Percentiles rank a stretch among this genome's conserved stretches.
Conservation (phyloP, 1,139 yeast species). For the Insectozyma bohioensis region DNA sequence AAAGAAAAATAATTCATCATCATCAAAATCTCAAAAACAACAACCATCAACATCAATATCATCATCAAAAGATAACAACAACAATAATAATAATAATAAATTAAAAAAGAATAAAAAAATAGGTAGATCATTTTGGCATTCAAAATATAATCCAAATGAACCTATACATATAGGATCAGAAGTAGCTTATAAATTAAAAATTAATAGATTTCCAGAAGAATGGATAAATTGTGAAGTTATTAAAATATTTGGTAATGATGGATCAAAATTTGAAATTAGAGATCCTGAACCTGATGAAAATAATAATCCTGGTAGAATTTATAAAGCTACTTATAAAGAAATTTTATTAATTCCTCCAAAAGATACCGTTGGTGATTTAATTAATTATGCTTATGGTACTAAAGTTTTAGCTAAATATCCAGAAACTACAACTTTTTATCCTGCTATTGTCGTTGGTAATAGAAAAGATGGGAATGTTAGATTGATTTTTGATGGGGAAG, state of each 20-base stretch:
- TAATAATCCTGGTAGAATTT: conserved; percentile 85
- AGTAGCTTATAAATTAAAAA: conserved; percentile 81
- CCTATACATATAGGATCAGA: conserved; percentile 71
- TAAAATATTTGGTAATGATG: conserved; percentile 66
- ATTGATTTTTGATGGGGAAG: conserved; percentile 93
- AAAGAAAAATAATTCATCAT: too few relatives aligned
- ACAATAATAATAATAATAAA: conserved; percentile 18
- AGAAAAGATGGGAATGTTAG: conserved; percentile 76
- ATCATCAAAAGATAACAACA: conserved; percentile 1
- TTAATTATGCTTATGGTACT: conserved; percentile 70
- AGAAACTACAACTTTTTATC: conserved; percentile 95
- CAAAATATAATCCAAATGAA: conserved; percentile 57
- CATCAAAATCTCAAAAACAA: neutral
- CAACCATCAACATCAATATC: conserved; percentile 4
- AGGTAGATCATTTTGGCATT: conserved; percentile 43
- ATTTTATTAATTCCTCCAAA: conserved; percentile 69
- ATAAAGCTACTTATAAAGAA: conserved; percentile 80
- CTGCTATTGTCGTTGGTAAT: conserved; percentile 85
- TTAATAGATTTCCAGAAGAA: conserved; percentile 70
- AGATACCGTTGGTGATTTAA: conserved; percentile 25
- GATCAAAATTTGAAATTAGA: conserved; percentile 76
- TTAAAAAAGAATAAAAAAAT: conserved; percentile 24
- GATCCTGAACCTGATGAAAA: conserved; percentile 98
- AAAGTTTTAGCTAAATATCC: conserved; percentile 94
- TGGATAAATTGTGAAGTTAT: conserved; percentile 97